These are phyloP conservation scores for Albatrellus ellisii DNA, from an alignment of 768 basidiomycete species.

Conservation along the genomic window DNA sequence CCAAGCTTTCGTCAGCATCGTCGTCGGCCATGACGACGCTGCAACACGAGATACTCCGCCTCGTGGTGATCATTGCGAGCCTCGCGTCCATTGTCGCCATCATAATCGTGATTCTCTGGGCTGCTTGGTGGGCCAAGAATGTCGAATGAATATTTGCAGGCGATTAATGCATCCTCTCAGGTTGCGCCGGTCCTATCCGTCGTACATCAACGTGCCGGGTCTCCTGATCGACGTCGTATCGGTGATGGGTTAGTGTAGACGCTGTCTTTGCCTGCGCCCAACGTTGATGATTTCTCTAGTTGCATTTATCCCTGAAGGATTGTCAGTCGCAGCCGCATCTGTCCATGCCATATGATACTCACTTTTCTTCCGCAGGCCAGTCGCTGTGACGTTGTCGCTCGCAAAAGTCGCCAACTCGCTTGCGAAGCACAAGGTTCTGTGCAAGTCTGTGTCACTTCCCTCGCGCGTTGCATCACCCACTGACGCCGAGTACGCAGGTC, in stretches of 20 bases:
- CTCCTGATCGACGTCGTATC: conserved; percentile 47
- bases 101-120: conserved; percentile 36
- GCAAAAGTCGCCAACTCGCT: conserved; percentile 31
- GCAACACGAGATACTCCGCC: conserved; percentile 39
- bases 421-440: conserved; percentile 37
- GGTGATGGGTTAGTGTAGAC: conserved; percentile 27
- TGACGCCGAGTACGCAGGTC: conserved; percentile 16
- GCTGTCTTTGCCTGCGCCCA: not conserved
- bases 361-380: conserved; percentile 19
- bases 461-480: not conserved
- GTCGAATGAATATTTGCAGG: conserved; percentile 8
- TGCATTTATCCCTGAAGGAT: conserved; percentile 38
- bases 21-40: conserved; percentile 30
- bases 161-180: conserved; percentile 17
- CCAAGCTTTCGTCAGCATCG: conserved; percentile 22
- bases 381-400: conserved; percentile 44
- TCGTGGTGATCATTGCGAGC: conserved; percentile 37
- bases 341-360: not conserved
- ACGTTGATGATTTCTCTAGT: conserved; percentile 15
- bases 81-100: conserved; percentile 30
- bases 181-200: conserved; percentile 27
- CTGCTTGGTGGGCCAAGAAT: conserved; percentile 20
- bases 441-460: conserved; percentile 18
- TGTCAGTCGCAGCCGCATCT: conserved; percentile 13
- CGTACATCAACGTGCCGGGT: conserved; percentile 33